Evolutionary conservation across 257 asterid genomes (phyloP), one percentile per base, ranked within the genome.

Genomic region (Asclepias syriaca): DNA sequence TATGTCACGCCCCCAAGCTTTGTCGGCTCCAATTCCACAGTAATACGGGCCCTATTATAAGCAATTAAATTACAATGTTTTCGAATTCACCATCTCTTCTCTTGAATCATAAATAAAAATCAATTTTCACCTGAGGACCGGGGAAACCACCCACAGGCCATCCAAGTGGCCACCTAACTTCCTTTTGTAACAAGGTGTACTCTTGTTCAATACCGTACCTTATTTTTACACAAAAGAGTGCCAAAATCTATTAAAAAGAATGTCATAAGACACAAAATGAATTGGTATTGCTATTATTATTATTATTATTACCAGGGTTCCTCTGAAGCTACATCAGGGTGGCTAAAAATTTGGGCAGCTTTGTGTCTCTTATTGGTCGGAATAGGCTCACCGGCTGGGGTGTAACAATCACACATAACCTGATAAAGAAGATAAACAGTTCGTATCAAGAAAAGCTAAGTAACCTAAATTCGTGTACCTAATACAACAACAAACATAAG

Each of bases 131-230:
- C 95, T 93, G 98, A 65, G 98, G 97, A 74, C 97, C 96, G 11
- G 98, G 98, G 72, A 22, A 93, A 40, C 98, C 98, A 5, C 98
- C 97, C 6, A 68, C 2, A 7, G 97, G 97, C 98, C 98, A 94
- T 60, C 98, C 98, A 9, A 94, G 72, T 7, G 98, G 98, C 98
- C 98, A 94, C 65, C 85, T 89, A 8, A 89, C 81, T 54, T 87
- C 83, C 80, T 79, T 89, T 70, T 94, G 88, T 86, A 94, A 66
- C 69, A 94, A 77, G 76, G 98, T 94, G 77, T 94, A 94, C 68
- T 94, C 98, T 86, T 94, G 97, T 79, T 94, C 97, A 19, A 94
- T 91, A n/a, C 98, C 98, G 51, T 84, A 93, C 98, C 98, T 93
- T 40, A 48, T 60, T 22, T 13, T 8, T 14, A 56, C 19, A 39